Evolutionary conservation across 352 stramenopile genomes (phyloP).

Genomic region (Phytopythium litorale): DNA sequence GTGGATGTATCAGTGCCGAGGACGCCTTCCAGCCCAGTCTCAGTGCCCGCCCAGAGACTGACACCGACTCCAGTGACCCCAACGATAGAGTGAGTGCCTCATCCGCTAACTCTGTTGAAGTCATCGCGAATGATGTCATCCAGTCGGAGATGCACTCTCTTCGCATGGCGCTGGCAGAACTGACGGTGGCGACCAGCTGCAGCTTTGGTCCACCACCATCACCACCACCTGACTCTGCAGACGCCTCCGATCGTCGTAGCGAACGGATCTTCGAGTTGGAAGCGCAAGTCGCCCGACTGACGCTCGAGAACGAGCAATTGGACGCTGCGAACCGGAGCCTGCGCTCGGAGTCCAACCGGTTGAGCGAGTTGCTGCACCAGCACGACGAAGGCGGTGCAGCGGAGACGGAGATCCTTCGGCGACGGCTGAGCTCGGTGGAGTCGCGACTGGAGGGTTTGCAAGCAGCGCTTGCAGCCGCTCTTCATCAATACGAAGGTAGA

Average conservation of each 20-base stretch:
- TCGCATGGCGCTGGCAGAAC: constrained; percentile 27
- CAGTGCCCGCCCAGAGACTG: neutral
- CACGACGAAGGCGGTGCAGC: constrained; percentile 27
- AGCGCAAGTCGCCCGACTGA: constrained; percentile 14
- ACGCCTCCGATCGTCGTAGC: neutral
- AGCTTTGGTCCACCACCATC: no score
- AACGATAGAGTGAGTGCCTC: neutral
- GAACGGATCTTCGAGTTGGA: constrained; percentile 15
- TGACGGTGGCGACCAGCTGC: constrained; percentile 11
- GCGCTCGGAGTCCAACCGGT: constrained; percentile 15
- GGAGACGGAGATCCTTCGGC: constrained; percentile 55
- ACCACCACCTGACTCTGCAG: no score
- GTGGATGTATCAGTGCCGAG: neutral
- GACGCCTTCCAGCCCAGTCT: neutral
- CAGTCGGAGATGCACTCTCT: constrained; percentile 46
- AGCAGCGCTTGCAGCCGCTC: constrained; percentile 20
- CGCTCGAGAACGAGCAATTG: constrained; percentile 15
- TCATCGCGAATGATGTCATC: constrained; percentile 35
- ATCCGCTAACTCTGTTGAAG: neutral
- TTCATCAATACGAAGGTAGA: constrained; percentile 16
- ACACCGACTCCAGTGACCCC: neutral
- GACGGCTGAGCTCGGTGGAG: constrained; percentile 24
- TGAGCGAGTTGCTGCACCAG: constrained; percentile 13
- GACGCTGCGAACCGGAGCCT: constrained; percentile 7
- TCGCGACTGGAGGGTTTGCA: constrained; percentile 22